Conservation (phyloP, 371 early-diverging fungal genomes). For the Mortierella sp. region DNA sequence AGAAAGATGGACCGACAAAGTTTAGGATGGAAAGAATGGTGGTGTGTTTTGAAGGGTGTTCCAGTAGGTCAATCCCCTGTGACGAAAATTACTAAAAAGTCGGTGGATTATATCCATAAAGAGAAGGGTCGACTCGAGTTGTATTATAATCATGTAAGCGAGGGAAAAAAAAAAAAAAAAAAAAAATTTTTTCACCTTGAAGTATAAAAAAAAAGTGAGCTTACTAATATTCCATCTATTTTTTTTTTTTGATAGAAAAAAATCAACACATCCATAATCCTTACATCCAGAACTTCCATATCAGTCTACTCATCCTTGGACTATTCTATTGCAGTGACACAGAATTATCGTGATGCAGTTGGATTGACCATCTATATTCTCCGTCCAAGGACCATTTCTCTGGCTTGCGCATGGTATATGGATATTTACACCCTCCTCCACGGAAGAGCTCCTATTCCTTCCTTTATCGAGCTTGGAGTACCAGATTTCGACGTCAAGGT, state of each 20-base stretch:
- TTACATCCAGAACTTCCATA: conserved; percentile 38
- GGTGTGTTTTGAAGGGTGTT: conserved; percentile 53
- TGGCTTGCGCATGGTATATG: conserved; percentile 57
- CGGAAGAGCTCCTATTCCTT: conserved; percentile 40
- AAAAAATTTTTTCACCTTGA: not conserved
- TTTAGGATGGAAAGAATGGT: conserved; percentile 54
- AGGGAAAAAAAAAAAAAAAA: not conserved
- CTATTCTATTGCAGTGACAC: conserved; percentile 50
- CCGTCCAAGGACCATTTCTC: conserved; percentile 43
- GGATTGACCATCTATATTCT: conserved; percentile 48
- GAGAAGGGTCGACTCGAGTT: conserved; percentile 56
- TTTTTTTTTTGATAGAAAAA: conserved; percentile 45
- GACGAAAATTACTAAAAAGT: conserved; percentile 27
- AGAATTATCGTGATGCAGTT: conserved; percentile 25
- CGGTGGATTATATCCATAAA: conserved; percentile 8
- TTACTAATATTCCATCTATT: not conserved
- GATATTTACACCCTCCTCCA: conserved; percentile 47
- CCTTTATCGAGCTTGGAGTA: conserved; percentile 46
- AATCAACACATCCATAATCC: conserved; percentile 33
- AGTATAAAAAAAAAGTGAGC: not conserved
- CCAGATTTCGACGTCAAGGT: conserved; percentile 57
- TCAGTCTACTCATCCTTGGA: conserved; percentile 54
- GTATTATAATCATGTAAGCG: conserved; percentile 52
- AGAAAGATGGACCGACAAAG: conserved; percentile 40
- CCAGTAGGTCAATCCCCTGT: not conserved